Evolutionary conservation across 768 basidiomycete genomes (phyloP).

Genomic region (Astraeus odoratus): DNA sequence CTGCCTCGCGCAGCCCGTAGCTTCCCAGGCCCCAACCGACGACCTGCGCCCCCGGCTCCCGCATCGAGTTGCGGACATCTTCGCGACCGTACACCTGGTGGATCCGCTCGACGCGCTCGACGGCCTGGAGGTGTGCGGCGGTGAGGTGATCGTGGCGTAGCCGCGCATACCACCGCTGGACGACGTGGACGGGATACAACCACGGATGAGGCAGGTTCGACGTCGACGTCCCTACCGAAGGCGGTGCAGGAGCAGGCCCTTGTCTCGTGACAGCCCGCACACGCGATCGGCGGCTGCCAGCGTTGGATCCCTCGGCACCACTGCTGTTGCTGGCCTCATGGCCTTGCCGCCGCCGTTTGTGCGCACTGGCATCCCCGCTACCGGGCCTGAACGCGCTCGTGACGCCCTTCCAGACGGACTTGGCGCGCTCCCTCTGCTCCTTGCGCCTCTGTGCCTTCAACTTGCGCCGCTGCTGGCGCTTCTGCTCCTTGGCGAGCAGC

Average conservation of each 20-base stretch:
- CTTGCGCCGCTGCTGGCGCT: constrained; percentile 42
- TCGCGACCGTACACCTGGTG: constrained; percentile 49
- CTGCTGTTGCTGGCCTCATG: not conserved
- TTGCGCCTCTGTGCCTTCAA: constrained; percentile 41
- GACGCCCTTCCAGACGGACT: constrained; percentile 53
- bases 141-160: constrained; percentile 64
- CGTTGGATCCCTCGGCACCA: not conserved
- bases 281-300: too few species aligned
- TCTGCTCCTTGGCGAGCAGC: constrained; percentile 46
- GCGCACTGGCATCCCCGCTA: not conserved
- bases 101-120: constrained; percentile 59
- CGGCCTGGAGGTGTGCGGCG: constrained; percentile 65
- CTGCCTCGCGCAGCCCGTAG: constrained; percentile 41
- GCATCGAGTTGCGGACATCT: constrained; percentile 13
- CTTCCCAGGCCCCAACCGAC: constrained; percentile 72
- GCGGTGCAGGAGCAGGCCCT: not conserved
- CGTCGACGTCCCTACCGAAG: not conserved
- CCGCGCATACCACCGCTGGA: constrained; percentile 51
- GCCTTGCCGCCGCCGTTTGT: not conserved
- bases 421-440: constrained; percentile 46
- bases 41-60: constrained; percentile 23
- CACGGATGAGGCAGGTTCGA: not conserved
- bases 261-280: too few species aligned
- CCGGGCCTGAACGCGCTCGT: constrained; percentile 38
- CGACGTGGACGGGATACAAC: constrained; percentile 18